Evolutionary conservation across 2,329 filamentous ascomycete species (phyloP).

Genomic region (Colletotrichum camelliae): DNA sequence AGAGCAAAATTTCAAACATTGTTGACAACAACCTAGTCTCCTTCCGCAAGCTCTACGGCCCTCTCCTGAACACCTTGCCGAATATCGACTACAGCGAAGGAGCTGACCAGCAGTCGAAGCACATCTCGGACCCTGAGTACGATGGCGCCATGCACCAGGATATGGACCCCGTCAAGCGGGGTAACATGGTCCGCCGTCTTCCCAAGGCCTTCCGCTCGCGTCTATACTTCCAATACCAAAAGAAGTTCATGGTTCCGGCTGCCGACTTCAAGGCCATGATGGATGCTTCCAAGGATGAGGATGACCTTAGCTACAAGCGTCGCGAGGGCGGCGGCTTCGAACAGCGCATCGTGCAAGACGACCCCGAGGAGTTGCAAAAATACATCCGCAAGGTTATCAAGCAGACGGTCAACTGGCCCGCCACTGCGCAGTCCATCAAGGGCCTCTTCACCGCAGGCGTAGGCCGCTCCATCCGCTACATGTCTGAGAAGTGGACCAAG

Average conservation of each 20-base stretch:
- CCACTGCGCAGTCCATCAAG: conserved; percentile 86
- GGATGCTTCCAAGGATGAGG: conserved; percentile 74
- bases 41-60: conserved; percentile 90
- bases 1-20: conserved; percentile 91
- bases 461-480: conserved; percentile 72
- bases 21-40: conserved; percentile 89
- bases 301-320: conserved; percentile 69
- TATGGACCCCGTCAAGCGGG: conserved; percentile 88
- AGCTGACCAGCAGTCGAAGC: conserved; percentile 52
- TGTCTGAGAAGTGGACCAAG: conserved; percentile 81
- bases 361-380: conserved; percentile 68
- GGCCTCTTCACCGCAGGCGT: conserved; percentile 80
- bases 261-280: conserved; percentile 87
- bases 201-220: conserved; percentile 87
- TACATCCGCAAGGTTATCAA: conserved; percentile 80
- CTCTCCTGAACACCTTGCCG: conserved; percentile 86
- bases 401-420: conserved; percentile 91
- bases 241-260: conserved; percentile 84
- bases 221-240: conserved; percentile 94
- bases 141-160: conserved; percentile 81
- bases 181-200: conserved; percentile 94
- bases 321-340: conserved; percentile 87
- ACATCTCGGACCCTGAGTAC: conserved; percentile 57
- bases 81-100: conserved; percentile 80
- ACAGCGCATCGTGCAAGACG: conserved; percentile 77